These are phyloP conservation scores for Alternaria burnsii DNA, from an alignment of 2,329 filamentous ascomycete genomes.

Conservation along the genomic window DNA sequence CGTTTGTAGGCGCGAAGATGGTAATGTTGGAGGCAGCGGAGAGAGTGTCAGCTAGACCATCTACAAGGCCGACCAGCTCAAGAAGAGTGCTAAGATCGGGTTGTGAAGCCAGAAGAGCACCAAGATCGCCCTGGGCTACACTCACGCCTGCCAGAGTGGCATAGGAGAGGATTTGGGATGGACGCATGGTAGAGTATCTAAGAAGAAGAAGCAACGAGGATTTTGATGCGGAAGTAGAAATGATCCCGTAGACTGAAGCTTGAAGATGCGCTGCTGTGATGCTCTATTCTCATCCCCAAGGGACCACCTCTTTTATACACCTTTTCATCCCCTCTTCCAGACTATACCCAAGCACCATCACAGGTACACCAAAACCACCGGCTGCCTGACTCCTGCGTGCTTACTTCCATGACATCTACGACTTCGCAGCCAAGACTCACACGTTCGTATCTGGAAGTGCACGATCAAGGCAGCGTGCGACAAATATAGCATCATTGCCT, in stretches of 20 bases:
- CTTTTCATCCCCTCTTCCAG: neutral
- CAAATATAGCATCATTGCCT: neutral
- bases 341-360: neutral
- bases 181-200: slow-evolving; percentile 27
- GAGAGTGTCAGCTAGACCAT: slow-evolving; percentile 51
- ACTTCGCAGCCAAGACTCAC: slow-evolving; percentile 7
- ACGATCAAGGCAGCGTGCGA: neutral
- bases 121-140: slow-evolving; percentile 43
- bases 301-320: neutral
- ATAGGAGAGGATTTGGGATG: slow-evolving; percentile 24
- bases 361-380: neutral
- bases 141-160: slow-evolving; percentile 30
- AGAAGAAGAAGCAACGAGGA: neutral
- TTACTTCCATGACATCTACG: slow-evolving; percentile 15
- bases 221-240: neutral
- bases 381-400: neutral
- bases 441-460: neutral
- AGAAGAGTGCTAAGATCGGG: slow-evolving; percentile 44
- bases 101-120: slow-evolving; percentile 42
- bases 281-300: neutral
- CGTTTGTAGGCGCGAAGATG: slow-evolving; percentile 64
- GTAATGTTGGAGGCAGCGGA: slow-evolving; percentile 60
- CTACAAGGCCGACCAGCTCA: slow-evolving; percentile 50
- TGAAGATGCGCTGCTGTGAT: slow-evolving; percentile 2
- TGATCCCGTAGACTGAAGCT: neutral